Base-by-base conservation (phyloP, 2,329 filamentous ascomycete genomes). In the Magnaporthiopsis incrustans region DNA sequence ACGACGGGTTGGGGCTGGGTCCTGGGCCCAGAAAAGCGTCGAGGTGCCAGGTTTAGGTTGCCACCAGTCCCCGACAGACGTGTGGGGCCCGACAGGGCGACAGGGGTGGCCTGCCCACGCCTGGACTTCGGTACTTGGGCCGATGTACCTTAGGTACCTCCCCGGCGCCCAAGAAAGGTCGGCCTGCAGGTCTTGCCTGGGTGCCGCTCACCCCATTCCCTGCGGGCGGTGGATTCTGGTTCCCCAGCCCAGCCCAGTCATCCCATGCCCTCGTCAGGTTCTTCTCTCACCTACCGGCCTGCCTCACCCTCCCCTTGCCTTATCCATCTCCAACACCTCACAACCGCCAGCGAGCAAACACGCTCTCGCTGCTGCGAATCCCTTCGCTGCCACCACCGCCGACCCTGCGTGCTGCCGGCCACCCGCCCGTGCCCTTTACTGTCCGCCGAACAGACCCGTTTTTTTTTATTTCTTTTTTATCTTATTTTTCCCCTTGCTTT, bases 171-270 rank as follows among this genome's bases (percentile, higher is more conserved):
- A 53, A 53, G 44, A 53, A 53, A 8, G 44, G 44, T 53, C 38
- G 12, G 14, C 44, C 44, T 53, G 44, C 44, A 53, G 22, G 27
- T 35, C 22, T 32, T 60, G 58, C 32, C 27, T 32, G 26, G 30
- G 32, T 60, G 32, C 58, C 58, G 58, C 58, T 60, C 58, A 60
- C 58, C 32, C 58, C 58, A 60, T 60, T 60, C 58, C 58, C 58
- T 60, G 58, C 32, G 33, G 58, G 58, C 32, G 33, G 58, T 32
- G 58, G 58, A 32, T 60, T 60, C 57, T 32, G 22, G 22, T 35
- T 32, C 58, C 26, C 32, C 58, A 27, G 26, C 58, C 58, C 58
- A 60, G 58, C 58, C 58, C 58, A 60, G 58, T 35, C 27, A 35
- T 60, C 32, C 58, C 27, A 35, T 60, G 27, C 58, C 32, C 58